Base-by-base conservation (phyloP, 2,329 filamentous ascomycete species). In the Magnaporthales sp. region DNA sequence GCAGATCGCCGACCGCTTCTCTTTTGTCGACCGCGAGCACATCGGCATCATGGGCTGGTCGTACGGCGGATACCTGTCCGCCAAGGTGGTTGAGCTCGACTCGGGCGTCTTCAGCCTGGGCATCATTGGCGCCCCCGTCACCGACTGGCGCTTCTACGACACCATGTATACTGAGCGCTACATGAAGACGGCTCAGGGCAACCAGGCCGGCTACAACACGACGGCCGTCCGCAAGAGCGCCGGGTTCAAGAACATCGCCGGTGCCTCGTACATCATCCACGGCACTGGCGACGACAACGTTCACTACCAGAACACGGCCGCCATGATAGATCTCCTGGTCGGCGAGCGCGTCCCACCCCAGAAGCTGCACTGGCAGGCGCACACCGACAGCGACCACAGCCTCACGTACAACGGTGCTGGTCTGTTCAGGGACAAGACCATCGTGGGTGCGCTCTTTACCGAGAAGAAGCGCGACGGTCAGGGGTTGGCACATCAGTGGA, bases 11-110 rank as follows among this genome's bases (percentile, higher is more conserved):
- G 80, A 81, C 51, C 93, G 56, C n/a, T 66, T 92, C 75, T 78
- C 84, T 13, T 98, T 98, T 76, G 89, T 97, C n/a, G 96, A 99
- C 75, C 81, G 85, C 29, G 83, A 87, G 9, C 87, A 91, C 66
- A 86, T 99, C 71, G 93, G 93, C 22, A 96, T 99, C 74, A 99
- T 96, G 95, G 95, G 95, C 63, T 99, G 96, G 96, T 96, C 92
- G 70, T 99, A 95, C 74, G 95, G 95, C 67, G 95, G 95, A 13
- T 99, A 96, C 81, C 91, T 92, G 82, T 92, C 95, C 5, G 84
- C 99, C 73, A 99, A 99, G 81, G 95, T 92, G 0, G 87, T 99
- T 11, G 95, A 99, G 81, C 85, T 87, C 69, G 95, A 99, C 75
- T 94, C 87, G 11, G 95, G 96, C 7, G 77, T 93, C 0, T 99